Evolutionary conservation across 495 filamentous ascomycete genomes (phyloP), one percentile per base, ranked within the genome.

Genomic region (Hypoxylon intermedium): DNA sequence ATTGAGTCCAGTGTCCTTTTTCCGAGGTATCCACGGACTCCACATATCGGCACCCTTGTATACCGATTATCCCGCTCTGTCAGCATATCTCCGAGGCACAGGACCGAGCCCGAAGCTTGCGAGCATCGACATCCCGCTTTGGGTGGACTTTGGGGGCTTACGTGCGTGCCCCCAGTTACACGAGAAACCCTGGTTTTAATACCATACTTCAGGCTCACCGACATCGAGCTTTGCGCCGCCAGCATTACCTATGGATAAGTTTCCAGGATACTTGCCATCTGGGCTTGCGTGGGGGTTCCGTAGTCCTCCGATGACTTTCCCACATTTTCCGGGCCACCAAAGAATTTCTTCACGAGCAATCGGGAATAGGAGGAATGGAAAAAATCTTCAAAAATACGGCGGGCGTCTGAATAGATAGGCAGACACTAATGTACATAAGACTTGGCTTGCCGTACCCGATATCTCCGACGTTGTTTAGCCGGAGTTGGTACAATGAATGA

Each of bases 31-130:
- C 50, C 47, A 55, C 38, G 44, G 40, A 49, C 53, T 51, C 52
- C 51, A 52, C 42, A 53, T 33, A 58, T 61, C 53, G 52, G 53
- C 47, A 9, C 37, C 53, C 43, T 58, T 42, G 52, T 1, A 58
- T 53, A 52, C 63, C 63, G 63, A 67, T 58, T 58, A n/a, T 52
- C 48, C 63, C 52, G 46, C 9, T 41, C 11, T 46, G 36, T 48
- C 49, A 67, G 53, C 58, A 57, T 67, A 67, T 58, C 57, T 67
- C 63, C 63, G 63, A 67, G 58, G 28, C 6, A 18, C 30, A 53
- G n/a, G 31, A 50, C 63, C 63, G 53, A 62, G 37, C 21, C 58
- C 58, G 58, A 62, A 37, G 20, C 33, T 40, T 36, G 24, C 11
- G 38, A 51, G 34, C 33, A 18, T 23, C 46, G 37, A 37, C 34